Evolutionary conservation across 345 rosid genomes (phyloP).

Genomic region (Linum tenue): DNA sequence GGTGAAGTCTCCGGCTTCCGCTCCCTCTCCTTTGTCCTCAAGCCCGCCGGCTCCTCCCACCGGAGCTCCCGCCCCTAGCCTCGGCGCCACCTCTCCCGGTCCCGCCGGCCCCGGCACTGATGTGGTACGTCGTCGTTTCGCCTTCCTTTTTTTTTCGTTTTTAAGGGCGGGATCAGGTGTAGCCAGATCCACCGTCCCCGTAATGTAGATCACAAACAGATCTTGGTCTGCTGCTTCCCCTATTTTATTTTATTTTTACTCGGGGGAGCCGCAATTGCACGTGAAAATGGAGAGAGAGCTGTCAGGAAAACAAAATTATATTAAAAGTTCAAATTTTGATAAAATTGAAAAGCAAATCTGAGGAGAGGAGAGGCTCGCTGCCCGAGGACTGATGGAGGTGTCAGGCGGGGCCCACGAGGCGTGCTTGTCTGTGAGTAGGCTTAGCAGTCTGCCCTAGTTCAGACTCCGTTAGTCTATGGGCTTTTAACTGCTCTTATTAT

Average conservation of each 20-base stretch:
- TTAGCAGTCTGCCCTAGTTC: too few relatives aligned
- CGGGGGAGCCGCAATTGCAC: neutral
- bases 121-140: neutral
- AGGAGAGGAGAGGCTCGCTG: too few relatives aligned
- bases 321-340: too few relatives aligned
- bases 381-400: too few relatives aligned
- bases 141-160: neutral
- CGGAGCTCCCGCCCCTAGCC: slow-evolving; percentile 3
- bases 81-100: slow-evolving; percentile 1
- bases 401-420: too few relatives aligned
- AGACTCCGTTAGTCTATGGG: too few relatives aligned
- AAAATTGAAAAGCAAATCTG: too few relatives aligned
- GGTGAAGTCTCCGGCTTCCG: neutral
- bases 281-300: neutral
- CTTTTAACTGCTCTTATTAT: too few relatives aligned
- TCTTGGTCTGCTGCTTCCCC: neutral
- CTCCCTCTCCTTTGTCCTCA: neutral
- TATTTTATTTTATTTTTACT: neutral
- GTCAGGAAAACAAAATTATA: neutral
- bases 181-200: neutral
- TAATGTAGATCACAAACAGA: neutral
- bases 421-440: too few relatives aligned
- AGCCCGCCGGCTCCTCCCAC: slow-evolving; percentile 2
- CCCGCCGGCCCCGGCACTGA: neutral
- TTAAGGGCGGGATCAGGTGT: too few relatives aligned